These are phyloP conservation scores for Biscutella laevigata DNA, from an alignment of 441 rosid genomes.

Conservation along the genomic window DNA sequence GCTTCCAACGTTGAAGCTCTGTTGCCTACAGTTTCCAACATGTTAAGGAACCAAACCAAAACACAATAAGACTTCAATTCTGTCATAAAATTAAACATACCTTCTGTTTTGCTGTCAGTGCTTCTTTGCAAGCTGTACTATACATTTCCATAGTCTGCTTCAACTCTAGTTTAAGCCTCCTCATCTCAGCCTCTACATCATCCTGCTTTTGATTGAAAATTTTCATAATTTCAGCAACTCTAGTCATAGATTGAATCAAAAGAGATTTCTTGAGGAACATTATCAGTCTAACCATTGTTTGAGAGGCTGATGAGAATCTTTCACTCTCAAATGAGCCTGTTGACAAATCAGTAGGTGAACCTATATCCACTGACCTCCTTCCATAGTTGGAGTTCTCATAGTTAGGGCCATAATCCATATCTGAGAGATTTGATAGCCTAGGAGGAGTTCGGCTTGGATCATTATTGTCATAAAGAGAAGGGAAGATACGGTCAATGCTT, in stretches of 20 bases:
- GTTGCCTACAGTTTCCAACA: slow-evolving; percentile 40
- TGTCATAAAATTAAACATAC: no score
- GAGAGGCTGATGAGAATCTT: slow-evolving; percentile 34
- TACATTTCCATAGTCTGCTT: slow-evolving; percentile 97
- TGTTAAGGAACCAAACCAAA: background rate
- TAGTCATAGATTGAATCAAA: no score
- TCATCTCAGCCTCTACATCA: slow-evolving; percentile 89
- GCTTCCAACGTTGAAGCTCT: slow-evolving; percentile 75
- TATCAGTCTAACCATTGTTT: slow-evolving; percentile 32
- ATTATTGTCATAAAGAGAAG: slow-evolving; percentile 32
- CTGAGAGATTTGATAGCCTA: slow-evolving; percentile 54
- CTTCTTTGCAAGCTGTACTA: slow-evolving; percentile 89
- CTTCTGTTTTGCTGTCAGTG: slow-evolving; percentile 80
- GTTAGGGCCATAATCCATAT: slow-evolving; percentile 27
- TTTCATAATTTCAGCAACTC: no score
- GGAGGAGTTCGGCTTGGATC: slow-evolving; percentile 36
- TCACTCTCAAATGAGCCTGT: slow-evolving; percentile 40
- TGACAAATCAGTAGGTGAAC: slow-evolving; percentile 33
- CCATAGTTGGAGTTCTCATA: slow-evolving; percentile 3
- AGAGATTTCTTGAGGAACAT: no score
- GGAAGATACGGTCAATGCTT: slow-evolving; percentile 58
- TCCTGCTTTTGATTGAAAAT: slow-evolving; percentile 41
- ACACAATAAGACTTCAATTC: no score
- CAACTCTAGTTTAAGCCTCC: slow-evolving; percentile 80
- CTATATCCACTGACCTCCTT: slow-evolving; percentile 45